These are phyloP conservation scores for Candida xyloterini DNA, from an alignment of 805 yeast species.

Conservation along the genomic window DNA sequence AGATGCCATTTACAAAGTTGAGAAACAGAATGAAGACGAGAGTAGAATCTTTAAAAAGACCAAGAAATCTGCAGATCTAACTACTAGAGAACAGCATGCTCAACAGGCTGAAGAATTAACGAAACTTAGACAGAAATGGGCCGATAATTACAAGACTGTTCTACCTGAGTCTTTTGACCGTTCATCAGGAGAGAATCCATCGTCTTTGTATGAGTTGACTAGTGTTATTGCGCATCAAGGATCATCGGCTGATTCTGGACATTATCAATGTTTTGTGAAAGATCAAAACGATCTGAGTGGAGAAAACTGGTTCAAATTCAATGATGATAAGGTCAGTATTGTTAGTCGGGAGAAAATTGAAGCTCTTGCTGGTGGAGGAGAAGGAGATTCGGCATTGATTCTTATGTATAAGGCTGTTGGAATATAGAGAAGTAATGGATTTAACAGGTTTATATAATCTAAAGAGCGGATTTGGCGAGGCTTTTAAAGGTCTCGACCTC, in stretches of 20 bases:
- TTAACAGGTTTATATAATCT: slow-evolving; percentile 3
- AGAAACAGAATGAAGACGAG: slow-evolving; percentile 70
- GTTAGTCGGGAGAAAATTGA: slow-evolving; percentile 84
- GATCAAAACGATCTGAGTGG: slow-evolving; percentile 64
- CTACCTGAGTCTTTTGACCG: slow-evolving; percentile 40
- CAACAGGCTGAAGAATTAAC: slow-evolving; percentile 49
- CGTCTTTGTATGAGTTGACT: slow-evolving; percentile 78
- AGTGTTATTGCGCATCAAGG: slow-evolving; percentile 94
- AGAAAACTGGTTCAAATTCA: slow-evolving; percentile 89
- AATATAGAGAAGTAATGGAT: slow-evolving; percentile 8
- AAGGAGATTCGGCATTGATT: slow-evolving; percentile 91
- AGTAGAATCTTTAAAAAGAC: slow-evolving; percentile 69
- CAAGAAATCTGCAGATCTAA: slow-evolving; percentile 37
- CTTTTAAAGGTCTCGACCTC: slow-evolving; percentile 69
- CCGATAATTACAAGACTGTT: slow-evolving; percentile 40
- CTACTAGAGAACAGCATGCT: slow-evolving; percentile 54
- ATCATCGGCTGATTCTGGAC: slow-evolving; percentile 95
- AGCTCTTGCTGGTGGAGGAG: slow-evolving; percentile 93
- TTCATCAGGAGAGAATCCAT: slow-evolving; percentile 71
- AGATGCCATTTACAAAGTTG: slow-evolving; percentile 72
- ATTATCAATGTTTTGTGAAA: slow-evolving; percentile 85
- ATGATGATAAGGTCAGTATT: slow-evolving; percentile 81
- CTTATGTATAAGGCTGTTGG: slow-evolving; percentile 83
- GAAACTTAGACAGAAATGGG: slow-evolving; percentile 49
- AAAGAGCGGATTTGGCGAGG: slow-evolving; percentile 35